Conservation (phyloP, 352 stramenopile genomes). For the Phytophthora aleatoria region DNA sequence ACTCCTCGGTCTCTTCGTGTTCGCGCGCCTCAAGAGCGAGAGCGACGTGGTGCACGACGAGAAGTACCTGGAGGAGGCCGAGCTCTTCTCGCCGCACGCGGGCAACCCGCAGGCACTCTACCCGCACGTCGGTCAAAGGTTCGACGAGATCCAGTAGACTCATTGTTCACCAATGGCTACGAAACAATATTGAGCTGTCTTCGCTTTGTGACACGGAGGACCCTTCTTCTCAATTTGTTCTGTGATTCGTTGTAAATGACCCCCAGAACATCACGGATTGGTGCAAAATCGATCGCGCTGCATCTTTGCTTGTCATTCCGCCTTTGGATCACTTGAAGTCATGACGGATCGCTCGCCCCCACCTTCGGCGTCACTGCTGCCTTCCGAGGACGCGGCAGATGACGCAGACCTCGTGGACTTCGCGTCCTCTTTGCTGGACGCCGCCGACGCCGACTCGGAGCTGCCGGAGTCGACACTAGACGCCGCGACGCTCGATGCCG, state of each 20-base stretch:
- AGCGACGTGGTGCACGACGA: slow-evolving; percentile 38
- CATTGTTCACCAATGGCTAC: no score
- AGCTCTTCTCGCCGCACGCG: slow-evolving; percentile 67
- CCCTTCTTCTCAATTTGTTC: slow-evolving; percentile 4
- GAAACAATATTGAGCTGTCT: no score
- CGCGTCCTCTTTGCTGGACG: slow-evolving; percentile 44
- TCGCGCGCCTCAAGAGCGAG: slow-evolving; percentile 65
- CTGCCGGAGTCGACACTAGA: slow-evolving; percentile 34
- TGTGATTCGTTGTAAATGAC: background rate
- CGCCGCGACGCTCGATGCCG: slow-evolving; percentile 43
- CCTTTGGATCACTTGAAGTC: background rate
- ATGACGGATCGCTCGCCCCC: slow-evolving; percentile 32
- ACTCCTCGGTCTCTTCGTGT: slow-evolving; percentile 54
- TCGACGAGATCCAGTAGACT: slow-evolving; percentile 35
- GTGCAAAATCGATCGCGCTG: background rate
- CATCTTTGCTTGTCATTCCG: slow-evolving; percentile 5
- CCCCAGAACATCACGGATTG: background rate
- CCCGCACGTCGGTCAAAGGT: slow-evolving; percentile 15
- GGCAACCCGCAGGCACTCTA: slow-evolving; percentile 50
- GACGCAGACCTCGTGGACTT: slow-evolving; percentile 52
- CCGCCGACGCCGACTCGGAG: slow-evolving; percentile 33
- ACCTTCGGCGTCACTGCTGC: background rate
- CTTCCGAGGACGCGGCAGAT: slow-evolving; percentile 13
- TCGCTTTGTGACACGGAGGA: background rate
- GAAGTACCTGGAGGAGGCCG: slow-evolving; percentile 53